Evolutionary conservation across 345 rosid genomes (phyloP).

Genomic region (Rhodamnia argentea): DNA sequence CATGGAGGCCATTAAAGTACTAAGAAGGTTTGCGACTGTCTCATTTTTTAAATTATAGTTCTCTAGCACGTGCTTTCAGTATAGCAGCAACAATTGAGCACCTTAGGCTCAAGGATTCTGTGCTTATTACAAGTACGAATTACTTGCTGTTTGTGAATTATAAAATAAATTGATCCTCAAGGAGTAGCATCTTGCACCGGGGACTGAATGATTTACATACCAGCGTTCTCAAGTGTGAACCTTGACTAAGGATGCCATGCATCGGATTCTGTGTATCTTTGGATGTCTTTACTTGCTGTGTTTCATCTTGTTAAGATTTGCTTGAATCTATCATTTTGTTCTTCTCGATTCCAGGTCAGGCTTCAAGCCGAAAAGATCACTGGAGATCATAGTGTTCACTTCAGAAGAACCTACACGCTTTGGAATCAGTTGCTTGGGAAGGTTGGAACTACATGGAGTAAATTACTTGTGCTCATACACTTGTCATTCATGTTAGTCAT

Average conservation of each 20-base stretch:
- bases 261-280: neutral
- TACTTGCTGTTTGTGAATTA: neutral
- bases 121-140: neutral
- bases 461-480: neutral
- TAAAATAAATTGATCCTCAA: neutral
- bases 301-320: neutral
- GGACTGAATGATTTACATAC: neutral
- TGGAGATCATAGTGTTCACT: constrained; percentile 82
- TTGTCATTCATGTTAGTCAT: neutral
- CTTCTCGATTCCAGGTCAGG: constrained; percentile 45
- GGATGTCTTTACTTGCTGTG: neutral
- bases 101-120: neutral
- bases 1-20: constrained; percentile 83
- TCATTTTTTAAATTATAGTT: neutral
- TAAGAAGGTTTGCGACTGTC: constrained; percentile 47
- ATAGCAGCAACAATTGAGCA: neutral
- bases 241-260: neutral
- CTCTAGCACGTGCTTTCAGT: neutral
- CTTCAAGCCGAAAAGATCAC: constrained; percentile 71
- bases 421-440: constrained; percentile 95
- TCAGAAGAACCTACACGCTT: constrained; percentile 97
- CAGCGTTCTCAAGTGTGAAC: neutral
- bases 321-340: neutral
- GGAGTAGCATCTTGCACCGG: neutral
- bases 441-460: constrained; percentile 26